Evolutionary conservation across 1,139 yeast genomes (phyloP).

Genomic region (Protomyces inundatus): DNA sequence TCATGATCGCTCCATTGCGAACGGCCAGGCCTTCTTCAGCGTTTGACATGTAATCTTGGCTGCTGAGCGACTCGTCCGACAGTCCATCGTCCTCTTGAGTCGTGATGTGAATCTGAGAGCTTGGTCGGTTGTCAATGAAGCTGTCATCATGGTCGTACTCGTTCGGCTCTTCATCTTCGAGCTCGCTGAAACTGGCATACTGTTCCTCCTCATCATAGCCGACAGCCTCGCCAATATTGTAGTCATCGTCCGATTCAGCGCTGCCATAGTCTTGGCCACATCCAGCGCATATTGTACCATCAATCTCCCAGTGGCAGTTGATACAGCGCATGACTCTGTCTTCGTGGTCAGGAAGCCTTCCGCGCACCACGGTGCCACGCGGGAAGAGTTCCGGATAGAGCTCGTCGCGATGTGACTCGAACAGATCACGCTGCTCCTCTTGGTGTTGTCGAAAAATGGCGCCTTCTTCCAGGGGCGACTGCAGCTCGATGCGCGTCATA

Average conservation of each 20-base stretch:
- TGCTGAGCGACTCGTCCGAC: too few species aligned
- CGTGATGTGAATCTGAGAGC: not conserved
- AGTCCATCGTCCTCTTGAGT: not conserved
- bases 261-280: not conserved
- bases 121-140: slow-evolving; percentile 8
- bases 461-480: slow-evolving; percentile 8
- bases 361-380: not conserved
- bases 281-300: not conserved
- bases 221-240: not conserved
- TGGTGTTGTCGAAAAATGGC: not conserved
- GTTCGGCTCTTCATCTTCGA: slow-evolving; percentile 1
- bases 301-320: slow-evolving; percentile 26
- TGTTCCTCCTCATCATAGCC: not conserved
- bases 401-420: slow-evolving; percentile 4
- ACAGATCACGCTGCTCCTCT: slow-evolving; percentile 2
- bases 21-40: too few species aligned
- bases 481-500: not conserved
- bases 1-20: too few species aligned
- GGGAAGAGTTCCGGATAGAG: slow-evolving; percentile 18
- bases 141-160: slow-evolving; percentile 19
- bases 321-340: slow-evolving; percentile 26
- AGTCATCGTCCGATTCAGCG: not conserved
- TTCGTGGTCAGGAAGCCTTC: slow-evolving; percentile 9
- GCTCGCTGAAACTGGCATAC: not conserved
- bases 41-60: too few species aligned